phyloP scores from a whole-genome alignment of 2,329 filamentous ascomycete species.

The Fusarium brevicatenulatum region DNA sequence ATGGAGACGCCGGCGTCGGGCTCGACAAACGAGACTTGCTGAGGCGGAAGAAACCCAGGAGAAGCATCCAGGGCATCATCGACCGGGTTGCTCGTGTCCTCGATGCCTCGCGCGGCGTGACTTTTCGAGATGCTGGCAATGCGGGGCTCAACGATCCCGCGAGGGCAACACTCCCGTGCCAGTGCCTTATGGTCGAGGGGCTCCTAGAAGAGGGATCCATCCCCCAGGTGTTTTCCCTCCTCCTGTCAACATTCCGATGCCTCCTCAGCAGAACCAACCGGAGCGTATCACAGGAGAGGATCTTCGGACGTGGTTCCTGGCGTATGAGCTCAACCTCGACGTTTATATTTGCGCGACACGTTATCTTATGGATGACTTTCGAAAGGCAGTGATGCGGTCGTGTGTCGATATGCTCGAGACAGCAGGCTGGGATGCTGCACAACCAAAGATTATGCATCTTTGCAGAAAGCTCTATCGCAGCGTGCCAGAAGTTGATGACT shows the following conservation, averaged over 20 bases:
- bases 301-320: slow-evolving; percentile 58
- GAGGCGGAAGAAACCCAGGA: slow-evolving; percentile 41
- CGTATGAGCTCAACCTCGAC: slow-evolving; percentile 59
- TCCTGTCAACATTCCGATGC: neutral
- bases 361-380: slow-evolving; percentile 59
- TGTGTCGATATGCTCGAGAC: slow-evolving; percentile 59
- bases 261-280: neutral
- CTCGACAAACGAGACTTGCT: slow-evolving; percentile 8
- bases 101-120: slow-evolving; percentile 48
- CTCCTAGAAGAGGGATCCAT: slow-evolving; percentile 6
- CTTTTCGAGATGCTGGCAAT: slow-evolving; percentile 39
- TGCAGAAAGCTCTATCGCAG: slow-evolving; percentile 56
- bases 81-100: slow-evolving; percentile 56
- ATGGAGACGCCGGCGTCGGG: slow-evolving; percentile 34
- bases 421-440: slow-evolving; percentile 55
- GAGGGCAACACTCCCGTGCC: neutral
- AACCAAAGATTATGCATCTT: slow-evolving; percentile 55
- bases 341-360: slow-evolving; percentile 62
- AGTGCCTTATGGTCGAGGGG: slow-evolving; percentile 7
- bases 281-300: slow-evolving; percentile 56
- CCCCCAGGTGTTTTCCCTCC: slow-evolving; percentile 11
- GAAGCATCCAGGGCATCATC: slow-evolving; percentile 58
- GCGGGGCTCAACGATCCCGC: slow-evolving; percentile 34
- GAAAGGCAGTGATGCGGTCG: slow-evolving; percentile 53
- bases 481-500: slow-evolving; percentile 54